Conservation (phyloP, 495 filamentous ascomycete genomes). For the Letharia lupina region DNA sequence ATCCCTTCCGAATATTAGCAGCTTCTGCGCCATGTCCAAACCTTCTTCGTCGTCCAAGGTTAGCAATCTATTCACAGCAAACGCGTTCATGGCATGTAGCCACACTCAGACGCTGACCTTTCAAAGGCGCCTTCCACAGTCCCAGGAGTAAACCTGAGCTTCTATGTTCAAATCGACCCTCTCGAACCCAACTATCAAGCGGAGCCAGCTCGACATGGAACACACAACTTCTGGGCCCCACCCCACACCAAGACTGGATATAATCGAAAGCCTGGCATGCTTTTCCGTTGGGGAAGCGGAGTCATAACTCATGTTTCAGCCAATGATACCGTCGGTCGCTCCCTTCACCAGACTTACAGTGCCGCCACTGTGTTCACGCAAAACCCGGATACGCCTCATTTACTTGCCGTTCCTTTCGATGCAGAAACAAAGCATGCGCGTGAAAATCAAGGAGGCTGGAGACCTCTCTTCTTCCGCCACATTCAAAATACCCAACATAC, state of each 20-base stretch:
- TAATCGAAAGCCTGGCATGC: background rate
- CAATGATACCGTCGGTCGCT: background rate
- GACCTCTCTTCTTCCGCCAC: slow-evolving; percentile 12
- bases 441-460: background rate
- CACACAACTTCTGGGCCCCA: slow-evolving; percentile 2
- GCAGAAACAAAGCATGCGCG: background rate
- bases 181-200: slow-evolving; percentile 14
- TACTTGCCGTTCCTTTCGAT: slow-evolving; percentile 15
- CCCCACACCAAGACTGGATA: slow-evolving; percentile 9
- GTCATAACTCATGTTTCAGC: background rate
- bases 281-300: slow-evolving; percentile 19
- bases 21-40: background rate
- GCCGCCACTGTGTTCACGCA: slow-evolving; percentile 19
- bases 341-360: background rate
- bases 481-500: background rate
- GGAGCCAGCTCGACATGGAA: background rate
- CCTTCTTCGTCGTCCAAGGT: background rate
- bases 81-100: too few species aligned
- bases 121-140: too few species aligned
- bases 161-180: slow-evolving; percentile 11
- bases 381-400: slow-evolving; percentile 13
- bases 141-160: too few species aligned
- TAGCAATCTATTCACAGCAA: too few species aligned
- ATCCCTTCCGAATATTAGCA: background rate
- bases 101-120: too few species aligned